Evolutionary conservation across 73 alveolate genomes (phyloP), one percentile per base, ranked within the genome.

Genomic region (Tetrahymena elliotti): DNA sequence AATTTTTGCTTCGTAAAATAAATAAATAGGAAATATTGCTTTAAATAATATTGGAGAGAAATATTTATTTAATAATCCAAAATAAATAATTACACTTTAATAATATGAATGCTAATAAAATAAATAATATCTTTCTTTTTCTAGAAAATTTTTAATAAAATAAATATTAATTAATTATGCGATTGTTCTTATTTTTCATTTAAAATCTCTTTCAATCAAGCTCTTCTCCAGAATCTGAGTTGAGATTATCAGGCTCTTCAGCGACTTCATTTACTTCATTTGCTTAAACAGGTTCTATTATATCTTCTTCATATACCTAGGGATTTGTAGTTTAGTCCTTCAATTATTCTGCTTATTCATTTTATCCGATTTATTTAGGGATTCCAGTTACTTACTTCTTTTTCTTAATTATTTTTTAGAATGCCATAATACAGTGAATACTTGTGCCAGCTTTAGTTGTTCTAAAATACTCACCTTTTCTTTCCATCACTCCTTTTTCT

Each of bases 381-480:
- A 37, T 35, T 15, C 82, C 33, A 8, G 83, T 38, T n/a, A 34
- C 94, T 88, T 94, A 84, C 47, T 94, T 94, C 36, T 84, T 94
- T 53, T 94, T 84, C 34, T 93, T 88, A 31, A 83, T 93, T 33
- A 94, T 92, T 40, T 92, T 96, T 92, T 96, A 95, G 93, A 98
- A 98, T 83, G 96, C 98, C 94, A 98, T 98, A 2, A 98, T 93
- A 93, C 99, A 98, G 93, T 98, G 99, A 47, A 97, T 92, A 84
- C 98, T 98, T 16, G 97, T 98, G 16, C 99, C 99, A 34, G 83
- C 95, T 83, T 97, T 97, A 13, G 93, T 94, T 15, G 97, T 96
- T 84, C 95, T 93, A 27, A 82, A 52, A 92, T 96, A 96, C 12
- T 96, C 83, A 96, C 95, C 54, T 31, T 95, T 93, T 38, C 95